These are phyloP conservation scores for Venturia effusa DNA, from an alignment of 2,329 filamentous ascomycete species.

Conservation along the genomic window DNA sequence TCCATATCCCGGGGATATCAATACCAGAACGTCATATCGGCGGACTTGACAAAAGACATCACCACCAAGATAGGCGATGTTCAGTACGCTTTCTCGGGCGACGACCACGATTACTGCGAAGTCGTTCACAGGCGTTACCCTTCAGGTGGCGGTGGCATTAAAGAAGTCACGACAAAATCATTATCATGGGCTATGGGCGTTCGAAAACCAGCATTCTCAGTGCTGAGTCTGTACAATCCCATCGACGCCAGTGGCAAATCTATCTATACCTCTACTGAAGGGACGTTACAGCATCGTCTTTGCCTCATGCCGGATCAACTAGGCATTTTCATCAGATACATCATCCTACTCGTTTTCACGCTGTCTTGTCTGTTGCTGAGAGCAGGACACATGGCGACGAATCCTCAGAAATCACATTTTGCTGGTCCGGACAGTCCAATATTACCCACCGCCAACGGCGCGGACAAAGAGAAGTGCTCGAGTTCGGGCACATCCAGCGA, in stretches of 20 bases:
- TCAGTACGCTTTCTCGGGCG: constrained; percentile 80
- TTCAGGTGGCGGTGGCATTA: constrained; percentile 44
- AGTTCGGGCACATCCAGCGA: constrained; percentile 10
- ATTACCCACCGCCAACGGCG: constrained; percentile 19
- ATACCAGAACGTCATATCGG: constrained; percentile 87
- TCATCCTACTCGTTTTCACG: constrained; percentile 46
- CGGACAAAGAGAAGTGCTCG: constrained; percentile 19
- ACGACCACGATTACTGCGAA: constrained; percentile 98
- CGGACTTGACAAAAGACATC: constrained; percentile 63
- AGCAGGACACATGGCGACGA: constrained; percentile 21
- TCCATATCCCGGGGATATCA: constrained; percentile 73
- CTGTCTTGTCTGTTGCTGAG: constrained; percentile 36
- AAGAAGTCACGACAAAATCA: constrained; percentile 90
- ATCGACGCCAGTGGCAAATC: constrained; percentile 45
- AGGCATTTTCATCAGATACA: constrained; percentile 72
- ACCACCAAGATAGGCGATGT: constrained; percentile 72
- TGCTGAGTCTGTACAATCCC: constrained; percentile 88
- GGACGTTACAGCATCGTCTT: constrained; percentile 75
- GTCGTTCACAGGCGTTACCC: constrained; percentile 61
- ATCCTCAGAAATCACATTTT: constrained; percentile 12
- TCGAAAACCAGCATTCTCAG: constrained; percentile 71
- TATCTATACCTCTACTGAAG: constrained; percentile 17
- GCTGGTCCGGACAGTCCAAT: constrained; percentile 16
- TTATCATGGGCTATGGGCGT: constrained; percentile 96
- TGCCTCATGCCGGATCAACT: constrained; percentile 87